phyloP scores from a whole-genome alignment of 768 basidiomycete species.

The Sarcodon aspratus region DNA sequence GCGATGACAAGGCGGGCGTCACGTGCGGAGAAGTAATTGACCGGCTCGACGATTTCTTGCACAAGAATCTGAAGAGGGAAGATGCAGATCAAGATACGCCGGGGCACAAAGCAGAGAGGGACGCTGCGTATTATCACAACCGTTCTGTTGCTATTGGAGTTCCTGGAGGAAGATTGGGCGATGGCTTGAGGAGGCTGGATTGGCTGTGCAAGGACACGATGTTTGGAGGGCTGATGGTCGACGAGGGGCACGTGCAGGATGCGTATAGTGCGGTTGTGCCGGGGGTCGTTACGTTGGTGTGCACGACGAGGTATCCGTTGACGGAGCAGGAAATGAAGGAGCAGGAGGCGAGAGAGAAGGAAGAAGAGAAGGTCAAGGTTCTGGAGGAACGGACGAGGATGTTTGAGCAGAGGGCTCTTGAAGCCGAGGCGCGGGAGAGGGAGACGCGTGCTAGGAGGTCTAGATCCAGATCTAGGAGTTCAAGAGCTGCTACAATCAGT shows the following conservation, averaged over 20 bases:
- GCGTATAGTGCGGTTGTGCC: constrained; percentile 38
- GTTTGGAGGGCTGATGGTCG: constrained; percentile 48
- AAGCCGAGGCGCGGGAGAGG: background rate
- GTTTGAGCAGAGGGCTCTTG: background rate
- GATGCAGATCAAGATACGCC: constrained; percentile 37
- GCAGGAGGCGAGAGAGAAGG: constrained; percentile 24
- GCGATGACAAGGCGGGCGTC: constrained; percentile 36
- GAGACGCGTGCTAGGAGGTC: background rate
- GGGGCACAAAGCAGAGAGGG: constrained; percentile 29
- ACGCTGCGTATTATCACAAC: constrained; percentile 49
- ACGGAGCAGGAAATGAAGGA: constrained; percentile 39
- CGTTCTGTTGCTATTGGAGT: constrained; percentile 51
- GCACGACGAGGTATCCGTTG: constrained; percentile 32
- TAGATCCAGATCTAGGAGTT: background rate
- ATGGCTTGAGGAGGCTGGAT: constrained; percentile 55
- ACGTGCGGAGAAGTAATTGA: constrained; percentile 62
- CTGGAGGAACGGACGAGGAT: background rate
- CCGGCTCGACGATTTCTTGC: constrained; percentile 36
- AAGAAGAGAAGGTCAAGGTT: constrained; percentile 4
- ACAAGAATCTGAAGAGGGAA: constrained; percentile 33
- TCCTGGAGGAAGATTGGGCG: constrained; percentile 57
- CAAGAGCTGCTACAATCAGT: too few relatives aligned
- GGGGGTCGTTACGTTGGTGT: constrained; percentile 49
- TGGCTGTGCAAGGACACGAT: constrained; percentile 47
- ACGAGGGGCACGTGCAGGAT: constrained; percentile 31